Evolutionary conservation across 2,329 filamentous ascomycete genomes (phyloP).

Genomic region (Thelonectria blattea): DNA sequence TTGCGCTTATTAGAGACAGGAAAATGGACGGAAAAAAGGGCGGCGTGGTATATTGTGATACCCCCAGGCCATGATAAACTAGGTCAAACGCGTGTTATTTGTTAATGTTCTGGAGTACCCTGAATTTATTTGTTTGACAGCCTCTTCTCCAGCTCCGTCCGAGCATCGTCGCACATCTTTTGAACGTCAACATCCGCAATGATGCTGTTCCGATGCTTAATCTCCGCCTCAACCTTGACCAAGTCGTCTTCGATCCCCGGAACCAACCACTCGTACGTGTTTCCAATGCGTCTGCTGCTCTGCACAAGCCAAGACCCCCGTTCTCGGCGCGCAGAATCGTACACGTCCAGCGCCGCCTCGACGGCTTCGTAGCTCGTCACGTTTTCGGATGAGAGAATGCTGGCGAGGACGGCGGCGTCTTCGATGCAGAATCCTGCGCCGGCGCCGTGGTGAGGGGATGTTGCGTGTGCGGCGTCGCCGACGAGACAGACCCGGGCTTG

Average conservation of each 20-base stretch:
- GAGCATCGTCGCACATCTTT: slow-evolving; percentile 11
- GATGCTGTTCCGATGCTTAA: slow-evolving; percentile 13
- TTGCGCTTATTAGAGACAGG: not conserved
- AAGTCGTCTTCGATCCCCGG: slow-evolving; percentile 9
- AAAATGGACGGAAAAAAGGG: not conserved
- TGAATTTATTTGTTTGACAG: not conserved
- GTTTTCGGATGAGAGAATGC: not conserved
- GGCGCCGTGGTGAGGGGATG: slow-evolving; percentile 18
- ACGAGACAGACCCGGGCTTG: slow-evolving; percentile 10
- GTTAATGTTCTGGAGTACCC: not conserved
- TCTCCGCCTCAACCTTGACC: slow-evolving; percentile 13
- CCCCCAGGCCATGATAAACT: not conserved
- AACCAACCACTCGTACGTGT: slow-evolving; percentile 18
- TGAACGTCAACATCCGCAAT: slow-evolving; percentile 17
- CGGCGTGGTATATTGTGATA: not conserved
- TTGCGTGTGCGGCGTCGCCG: slow-evolving; percentile 20
- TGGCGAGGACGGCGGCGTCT: slow-evolving; percentile 15
- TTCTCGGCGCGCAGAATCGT: slow-evolving; percentile 11
- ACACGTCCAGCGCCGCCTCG: slow-evolving; percentile 7
- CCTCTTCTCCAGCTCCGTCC: not conserved
- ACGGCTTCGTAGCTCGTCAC: not conserved
- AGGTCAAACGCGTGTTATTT: not conserved
- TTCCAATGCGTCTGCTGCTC: slow-evolving; percentile 16
- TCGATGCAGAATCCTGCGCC: slow-evolving; percentile 18
- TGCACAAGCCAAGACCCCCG: slow-evolving; percentile 9